Evolutionary conservation across 306 rosid species (phyloP).

Genomic region (Malus sieversii): DNA sequence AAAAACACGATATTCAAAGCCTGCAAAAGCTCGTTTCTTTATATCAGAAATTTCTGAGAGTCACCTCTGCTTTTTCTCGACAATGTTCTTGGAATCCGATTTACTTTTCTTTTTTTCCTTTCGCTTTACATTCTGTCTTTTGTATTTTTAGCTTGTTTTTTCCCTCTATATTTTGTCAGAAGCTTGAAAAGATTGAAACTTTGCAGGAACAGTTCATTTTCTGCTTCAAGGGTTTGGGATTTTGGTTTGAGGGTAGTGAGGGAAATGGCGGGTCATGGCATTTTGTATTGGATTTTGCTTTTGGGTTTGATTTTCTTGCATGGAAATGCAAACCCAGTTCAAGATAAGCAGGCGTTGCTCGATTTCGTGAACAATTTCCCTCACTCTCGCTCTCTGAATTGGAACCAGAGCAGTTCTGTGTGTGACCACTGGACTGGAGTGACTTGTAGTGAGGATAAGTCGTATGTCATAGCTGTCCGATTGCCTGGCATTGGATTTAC

Average conservation of each 20-base stretch:
- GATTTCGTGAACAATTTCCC: conserved; percentile 51
- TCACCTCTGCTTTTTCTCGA: conserved; percentile 55
- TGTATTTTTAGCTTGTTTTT: conserved; percentile 6
- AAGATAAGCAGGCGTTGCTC: conserved; percentile 67
- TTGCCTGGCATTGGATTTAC: conserved; percentile 71
- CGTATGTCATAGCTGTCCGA: conserved; percentile 49
- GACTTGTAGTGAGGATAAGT: conserved; percentile 43
- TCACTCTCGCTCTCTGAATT: conserved; percentile 59
- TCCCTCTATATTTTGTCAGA: neutral
- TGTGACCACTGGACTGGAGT: conserved; percentile 75
- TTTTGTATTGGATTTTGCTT: conserved; percentile 29
- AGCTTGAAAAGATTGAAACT: conserved; percentile 10
- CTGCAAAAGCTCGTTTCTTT: conserved; percentile 45
- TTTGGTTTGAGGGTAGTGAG: neutral
- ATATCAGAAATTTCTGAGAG: conserved; percentile 43
- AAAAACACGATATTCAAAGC: conserved; percentile 24
- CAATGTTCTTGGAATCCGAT: conserved; percentile 57
- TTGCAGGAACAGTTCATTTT: conserved; percentile 45
- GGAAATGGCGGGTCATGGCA: conserved; percentile 33
- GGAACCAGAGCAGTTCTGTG: conserved; percentile 46
- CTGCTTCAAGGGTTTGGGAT: conserved; percentile 22
- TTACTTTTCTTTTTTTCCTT: conserved; percentile 18
- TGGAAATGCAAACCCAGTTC: conserved; percentile 55
- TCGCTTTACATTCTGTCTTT: conserved; percentile 16
- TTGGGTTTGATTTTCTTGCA: conserved; percentile 32